Evolutionary conservation across 1,284 basidiomycete species (phyloP).

Genomic region (Filobasidium uniguttulatum): DNA sequence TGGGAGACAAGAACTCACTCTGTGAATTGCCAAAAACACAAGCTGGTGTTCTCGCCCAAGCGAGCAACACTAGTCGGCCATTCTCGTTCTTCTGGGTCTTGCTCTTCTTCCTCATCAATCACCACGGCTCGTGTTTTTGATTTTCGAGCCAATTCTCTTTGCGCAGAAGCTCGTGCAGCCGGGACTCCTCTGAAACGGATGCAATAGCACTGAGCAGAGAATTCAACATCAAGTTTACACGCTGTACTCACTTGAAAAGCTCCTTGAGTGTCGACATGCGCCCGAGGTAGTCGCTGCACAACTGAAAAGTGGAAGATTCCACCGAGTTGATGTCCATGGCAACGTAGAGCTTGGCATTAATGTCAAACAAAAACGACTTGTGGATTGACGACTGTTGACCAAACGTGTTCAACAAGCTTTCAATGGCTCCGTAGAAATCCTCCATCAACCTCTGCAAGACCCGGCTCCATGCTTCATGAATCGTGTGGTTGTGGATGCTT

Average conservation of each 20-base stretch:
- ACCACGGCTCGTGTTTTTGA: constrained; percentile 6
- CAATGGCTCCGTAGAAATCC: constrained; percentile 33
- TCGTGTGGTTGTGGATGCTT: constrained; percentile 42
- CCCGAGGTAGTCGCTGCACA: constrained; percentile 80
- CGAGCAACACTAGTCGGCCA: constrained; percentile 20
- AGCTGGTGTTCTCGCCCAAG: constrained; percentile 47
- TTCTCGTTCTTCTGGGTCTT: constrained; percentile 25
- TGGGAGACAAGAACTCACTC: constrained; percentile 38
- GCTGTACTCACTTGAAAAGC: constrained; percentile 54
- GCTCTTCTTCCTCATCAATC: constrained; percentile 16
- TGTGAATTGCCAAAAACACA: constrained; percentile 77
- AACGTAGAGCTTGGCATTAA: constrained; percentile 68
- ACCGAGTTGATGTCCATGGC: constrained; percentile 88
- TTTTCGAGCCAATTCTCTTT: constrained; percentile 9
- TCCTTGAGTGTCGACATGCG: constrained; percentile 75
- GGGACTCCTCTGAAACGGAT: neutral
- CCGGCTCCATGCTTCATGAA: constrained; percentile 43
- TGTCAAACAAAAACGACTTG: constrained; percentile 87
- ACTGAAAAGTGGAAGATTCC: constrained; percentile 70
- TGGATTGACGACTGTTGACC: constrained; percentile 38
- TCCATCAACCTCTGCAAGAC: constrained; percentile 41
- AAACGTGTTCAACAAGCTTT: constrained; percentile 39
- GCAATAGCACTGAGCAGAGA: constrained; percentile 1
- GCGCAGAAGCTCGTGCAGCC: neutral
- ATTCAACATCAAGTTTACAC: too few relatives aligned